Conservation (phyloP, 2,329 filamentous ascomycete genomes). For the Colletotrichum plurivorum region DNA sequence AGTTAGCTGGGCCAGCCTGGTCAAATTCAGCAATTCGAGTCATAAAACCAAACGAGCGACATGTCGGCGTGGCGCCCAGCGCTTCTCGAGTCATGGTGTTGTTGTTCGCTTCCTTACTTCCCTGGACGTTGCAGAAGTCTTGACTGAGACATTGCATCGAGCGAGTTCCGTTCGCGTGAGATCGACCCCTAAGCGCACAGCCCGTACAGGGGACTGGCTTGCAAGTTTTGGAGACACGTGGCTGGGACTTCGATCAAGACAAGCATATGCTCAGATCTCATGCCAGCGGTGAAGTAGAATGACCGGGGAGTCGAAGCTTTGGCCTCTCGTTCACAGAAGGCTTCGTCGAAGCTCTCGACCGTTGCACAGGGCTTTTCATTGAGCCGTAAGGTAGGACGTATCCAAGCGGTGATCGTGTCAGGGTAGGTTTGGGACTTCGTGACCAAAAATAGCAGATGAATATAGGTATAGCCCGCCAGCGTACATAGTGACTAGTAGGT, state of each 20-base stretch:
- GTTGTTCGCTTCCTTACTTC: not conserved
- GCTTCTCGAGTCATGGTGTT: slow-evolving; percentile 7
- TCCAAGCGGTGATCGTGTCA: not conserved
- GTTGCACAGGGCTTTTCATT: not conserved
- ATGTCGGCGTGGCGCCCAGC: not conserved
- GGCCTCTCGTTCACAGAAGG: slow-evolving; percentile 1
- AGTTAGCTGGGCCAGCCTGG: not conserved
- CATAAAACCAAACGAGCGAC: not conserved
- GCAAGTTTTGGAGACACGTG: not conserved
- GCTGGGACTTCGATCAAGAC: not conserved
- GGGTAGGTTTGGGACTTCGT: not conserved
- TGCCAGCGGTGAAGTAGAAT: slow-evolving; percentile 13
- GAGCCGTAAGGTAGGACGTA: not conserved
- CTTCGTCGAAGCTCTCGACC: slow-evolving; percentile 2
- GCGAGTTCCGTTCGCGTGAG: not conserved
- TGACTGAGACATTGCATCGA: slow-evolving; percentile 21
- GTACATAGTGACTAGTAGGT: not conserved
- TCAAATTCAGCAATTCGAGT: not conserved
- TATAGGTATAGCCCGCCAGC: too few species aligned
- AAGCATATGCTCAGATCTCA: slow-evolving; percentile 1
- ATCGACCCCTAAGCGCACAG: slow-evolving; percentile 17
- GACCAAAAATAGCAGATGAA: slow-evolving; percentile 11
- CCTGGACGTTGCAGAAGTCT: not conserved
- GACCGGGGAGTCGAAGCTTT: not conserved
- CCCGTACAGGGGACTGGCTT: not conserved